A percentile compares a stretch with the other conserved stretches of the same genome.
phyloP scores from a whole-genome alignment of 169 alveolate genomes.

The Plasmodium vinckei region DNA sequence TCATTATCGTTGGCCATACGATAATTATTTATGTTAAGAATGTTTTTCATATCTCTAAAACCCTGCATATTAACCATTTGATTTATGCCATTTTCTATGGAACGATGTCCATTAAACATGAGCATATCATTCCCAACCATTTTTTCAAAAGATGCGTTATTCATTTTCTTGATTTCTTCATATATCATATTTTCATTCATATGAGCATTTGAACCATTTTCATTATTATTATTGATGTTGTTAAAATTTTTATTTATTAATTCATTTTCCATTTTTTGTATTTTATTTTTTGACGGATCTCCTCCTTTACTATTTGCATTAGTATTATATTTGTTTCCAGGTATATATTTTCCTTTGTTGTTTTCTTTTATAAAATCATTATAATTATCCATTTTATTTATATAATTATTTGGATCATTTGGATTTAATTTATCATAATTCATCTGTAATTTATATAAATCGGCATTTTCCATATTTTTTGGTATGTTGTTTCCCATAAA shows the following conservation, averaged over 20 bases:
- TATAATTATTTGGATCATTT: constrained; percentile 23
- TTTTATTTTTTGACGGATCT: constrained; percentile 22
- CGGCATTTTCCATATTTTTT: constrained; percentile 10
- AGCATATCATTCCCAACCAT: constrained; percentile 3
- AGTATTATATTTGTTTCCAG: constrained; percentile 10
- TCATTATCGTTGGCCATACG: background rate
- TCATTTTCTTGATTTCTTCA: constrained; percentile 35
- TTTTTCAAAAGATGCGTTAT: constrained; percentile 29
- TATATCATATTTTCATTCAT: constrained; percentile 19
- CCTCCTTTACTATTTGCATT: constrained; percentile 2
- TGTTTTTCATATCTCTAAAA: background rate
- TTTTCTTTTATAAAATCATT: constrained; percentile 34
- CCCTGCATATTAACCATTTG: constrained; percentile 1
- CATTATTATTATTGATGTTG: constrained; percentile 5
- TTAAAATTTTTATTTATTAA: constrained; percentile 11
- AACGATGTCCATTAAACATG: constrained; percentile 10
- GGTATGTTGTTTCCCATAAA: background rate
- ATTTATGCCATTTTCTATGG: constrained; percentile 10
- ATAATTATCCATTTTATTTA: constrained; percentile 17
- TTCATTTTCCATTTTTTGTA: constrained; percentile 17
- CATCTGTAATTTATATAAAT: constrained; percentile 18
- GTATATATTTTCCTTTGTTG: constrained; percentile 2
- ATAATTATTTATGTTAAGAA: background rate
- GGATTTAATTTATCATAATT: constrained; percentile 37
- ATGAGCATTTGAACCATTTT: background rate